phyloP scores from a whole-genome alignment of 306 rosid genomes.

The Pterocarpus santalinus region DNA sequence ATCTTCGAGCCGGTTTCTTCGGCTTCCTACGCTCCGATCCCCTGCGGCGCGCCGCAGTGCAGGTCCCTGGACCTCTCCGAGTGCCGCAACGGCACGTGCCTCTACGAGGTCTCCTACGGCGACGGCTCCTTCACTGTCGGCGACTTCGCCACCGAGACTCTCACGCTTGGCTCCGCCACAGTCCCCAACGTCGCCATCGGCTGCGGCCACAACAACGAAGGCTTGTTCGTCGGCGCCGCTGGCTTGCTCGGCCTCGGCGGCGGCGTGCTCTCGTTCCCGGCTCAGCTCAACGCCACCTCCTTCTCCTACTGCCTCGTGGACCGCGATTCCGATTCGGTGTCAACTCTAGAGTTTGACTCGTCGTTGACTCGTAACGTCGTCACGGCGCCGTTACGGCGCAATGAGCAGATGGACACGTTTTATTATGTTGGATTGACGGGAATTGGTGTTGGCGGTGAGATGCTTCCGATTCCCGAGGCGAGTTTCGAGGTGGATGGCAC shows the following conservation, averaged over 20 bases:
- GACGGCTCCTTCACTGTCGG: constrained; percentile 97
- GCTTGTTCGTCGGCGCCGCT: constrained; percentile 85
- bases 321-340: constrained; percentile 80
- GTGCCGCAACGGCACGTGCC: constrained; percentile 81
- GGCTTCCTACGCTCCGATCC: constrained; percentile 61
- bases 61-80: constrained; percentile 74
- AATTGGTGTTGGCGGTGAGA: constrained; percentile 70
- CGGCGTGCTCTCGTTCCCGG: constrained; percentile 76
- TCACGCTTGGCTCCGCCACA: constrained; percentile 62
- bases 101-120: constrained; percentile 90
- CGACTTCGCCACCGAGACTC: constrained; percentile 77
- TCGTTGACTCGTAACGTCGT: constrained; percentile 65
- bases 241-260: constrained; percentile 95
- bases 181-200: constrained; percentile 69
- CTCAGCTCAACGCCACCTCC: constrained; percentile 76
- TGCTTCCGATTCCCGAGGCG: constrained; percentile 58
- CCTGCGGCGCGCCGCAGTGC: constrained; percentile 70
- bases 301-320: constrained; percentile 89
- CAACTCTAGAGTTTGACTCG: constrained; percentile 79
- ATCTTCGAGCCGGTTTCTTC: constrained; percentile 77
- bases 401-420: constrained; percentile 66
- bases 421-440: constrained; percentile 74
- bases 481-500: constrained; percentile 54
- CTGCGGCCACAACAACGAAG: constrained; percentile 90
- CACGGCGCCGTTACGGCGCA: constrained; percentile 70